Percentiles rank a stretch among this genome's conserved stretches.
Conservation (phyloP, 495 filamentous ascomycete genomes). For the Podospora conica region DNA sequence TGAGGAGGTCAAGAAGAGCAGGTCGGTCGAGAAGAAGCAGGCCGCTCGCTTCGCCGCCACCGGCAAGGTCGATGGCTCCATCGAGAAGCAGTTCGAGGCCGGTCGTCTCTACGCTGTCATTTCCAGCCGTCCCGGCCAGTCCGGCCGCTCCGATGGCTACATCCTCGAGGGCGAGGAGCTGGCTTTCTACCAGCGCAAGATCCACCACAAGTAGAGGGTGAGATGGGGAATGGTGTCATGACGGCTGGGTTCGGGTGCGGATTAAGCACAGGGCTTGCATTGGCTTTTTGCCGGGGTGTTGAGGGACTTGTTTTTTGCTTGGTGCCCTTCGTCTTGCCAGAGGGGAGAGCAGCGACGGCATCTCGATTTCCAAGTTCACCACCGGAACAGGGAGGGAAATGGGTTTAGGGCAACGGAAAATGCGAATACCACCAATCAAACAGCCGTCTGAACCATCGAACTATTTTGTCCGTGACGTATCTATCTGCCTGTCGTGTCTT, state of each 20-base stretch:
- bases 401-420: conserved; percentile 32
- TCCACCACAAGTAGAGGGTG: conserved; percentile 87
- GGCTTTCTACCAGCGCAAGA: conserved; percentile 97
- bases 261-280: conserved; percentile 21
- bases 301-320: conserved; percentile 23
- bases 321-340: conserved; percentile 4
- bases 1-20: conserved; percentile 81
- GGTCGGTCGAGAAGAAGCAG: conserved; percentile 92
- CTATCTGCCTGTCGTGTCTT: background rate
- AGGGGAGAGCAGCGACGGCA: conserved; percentile 11
- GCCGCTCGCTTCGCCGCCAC: conserved; percentile 67
- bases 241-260: conserved; percentile 13
- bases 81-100: conserved; percentile 98
- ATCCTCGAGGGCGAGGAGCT: conserved; percentile 98
- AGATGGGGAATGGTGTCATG: conserved; percentile 8
- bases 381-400: conserved; percentile 28
- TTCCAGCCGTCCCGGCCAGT: conserved; percentile 89
- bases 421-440: conserved; percentile 24
- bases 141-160: conserved; percentile 92
- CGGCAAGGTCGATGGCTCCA: conserved; percentile 86
- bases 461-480: background rate
- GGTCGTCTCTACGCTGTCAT: conserved; percentile 93
- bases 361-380: conserved; percentile 22
- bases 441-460: conserved; percentile 19
- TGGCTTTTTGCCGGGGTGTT: conserved; percentile 30